Conservation (phyloP, 352 stramenopile species). For the Phytophthora pisi region DNA sequence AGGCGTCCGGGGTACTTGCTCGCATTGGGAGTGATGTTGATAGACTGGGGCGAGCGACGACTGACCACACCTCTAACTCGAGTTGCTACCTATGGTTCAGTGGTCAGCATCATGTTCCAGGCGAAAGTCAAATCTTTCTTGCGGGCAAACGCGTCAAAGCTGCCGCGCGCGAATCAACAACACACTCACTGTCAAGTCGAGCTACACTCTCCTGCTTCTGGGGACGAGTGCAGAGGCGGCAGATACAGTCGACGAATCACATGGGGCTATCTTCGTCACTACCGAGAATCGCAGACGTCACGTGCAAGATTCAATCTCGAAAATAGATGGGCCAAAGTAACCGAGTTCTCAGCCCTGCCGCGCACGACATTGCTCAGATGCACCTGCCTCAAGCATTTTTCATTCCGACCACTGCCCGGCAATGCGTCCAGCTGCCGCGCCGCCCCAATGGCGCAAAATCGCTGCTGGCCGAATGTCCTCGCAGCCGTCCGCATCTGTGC, state of each 20-base stretch:
- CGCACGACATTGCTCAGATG: not conserved
- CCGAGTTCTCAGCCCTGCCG: slow-evolving; percentile 13
- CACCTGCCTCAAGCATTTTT: slow-evolving; percentile 18
- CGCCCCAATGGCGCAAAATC: slow-evolving; percentile 7
- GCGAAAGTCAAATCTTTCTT: too few species aligned
- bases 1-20: too few species aligned
- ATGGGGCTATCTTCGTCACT: slow-evolving; percentile 25
- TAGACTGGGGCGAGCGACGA: too few species aligned
- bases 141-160: too few species aligned
- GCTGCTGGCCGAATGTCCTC: slow-evolving; percentile 1
- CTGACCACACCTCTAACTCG: too few species aligned
- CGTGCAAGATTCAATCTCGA: slow-evolving; percentile 5
- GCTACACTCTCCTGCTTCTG: not conserved
- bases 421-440: slow-evolving; percentile 21
- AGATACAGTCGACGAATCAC: not conserved
- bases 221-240: not conserved
- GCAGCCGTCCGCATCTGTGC: slow-evolving; percentile 5
- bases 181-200: too few species aligned
- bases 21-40: too few species aligned
- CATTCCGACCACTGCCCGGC: slow-evolving; percentile 18
- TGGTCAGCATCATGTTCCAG: too few species aligned
- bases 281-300: not conserved
- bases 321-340: slow-evolving; percentile 22
- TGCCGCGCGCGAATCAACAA: not conserved
- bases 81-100: too few species aligned